Evolutionary conservation across 2,329 filamentous ascomycete genomes (phyloP), one percentile per base, ranked within the genome.

Genomic region (Talaromyces atroroseus): DNA sequence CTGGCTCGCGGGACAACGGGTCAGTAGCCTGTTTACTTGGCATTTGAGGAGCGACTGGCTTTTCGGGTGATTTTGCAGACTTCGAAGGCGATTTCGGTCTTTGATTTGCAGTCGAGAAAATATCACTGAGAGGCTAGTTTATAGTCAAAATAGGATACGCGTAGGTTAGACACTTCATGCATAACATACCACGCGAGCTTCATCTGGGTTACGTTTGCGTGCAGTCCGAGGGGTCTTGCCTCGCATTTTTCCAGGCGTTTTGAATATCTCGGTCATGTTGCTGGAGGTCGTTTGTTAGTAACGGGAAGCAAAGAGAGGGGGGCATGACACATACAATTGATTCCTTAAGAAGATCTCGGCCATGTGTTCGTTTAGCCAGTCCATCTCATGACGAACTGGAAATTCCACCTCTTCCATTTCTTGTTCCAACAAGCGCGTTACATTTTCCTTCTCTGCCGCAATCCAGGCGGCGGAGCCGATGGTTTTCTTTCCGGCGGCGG

Each of bases 331-430:
- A 67, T 83, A 96, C 94, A 91, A 83, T 74, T 92, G 85, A 68
- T 91, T 88, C 65, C 87, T 85, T 66, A 86, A 87, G 71, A 97
- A 95, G 67, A 99, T 90, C 61, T 95, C 90, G 50, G 85, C 84
- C 92, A 99, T 96, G 72, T 99, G 94, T 76, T 97, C 94, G 68
- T 99, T 97, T 65, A 99, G 79, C 94, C 94, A 99, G 70, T 97
- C 92, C 67, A 97, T 78, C 72, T 99, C 94, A 74, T 97, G 95
- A 58, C 89, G 85, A 60, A 90, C 92, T 29, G 91, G 90, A 75
- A 89, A 97, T 45, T 89, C 84, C 68, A 97, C 95, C 75, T 99
- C 95, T 63, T 97, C 92, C 54, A 89, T 82, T 72, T 97, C 94
- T 56, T 90, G 83, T 48, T 87, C 81, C 16, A 88, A 82, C 61